Evolutionary conservation across 345 rosid genomes (phyloP), one percentile per base, ranked within the genome.

Genomic region (Reutealis trisperma): DNA sequence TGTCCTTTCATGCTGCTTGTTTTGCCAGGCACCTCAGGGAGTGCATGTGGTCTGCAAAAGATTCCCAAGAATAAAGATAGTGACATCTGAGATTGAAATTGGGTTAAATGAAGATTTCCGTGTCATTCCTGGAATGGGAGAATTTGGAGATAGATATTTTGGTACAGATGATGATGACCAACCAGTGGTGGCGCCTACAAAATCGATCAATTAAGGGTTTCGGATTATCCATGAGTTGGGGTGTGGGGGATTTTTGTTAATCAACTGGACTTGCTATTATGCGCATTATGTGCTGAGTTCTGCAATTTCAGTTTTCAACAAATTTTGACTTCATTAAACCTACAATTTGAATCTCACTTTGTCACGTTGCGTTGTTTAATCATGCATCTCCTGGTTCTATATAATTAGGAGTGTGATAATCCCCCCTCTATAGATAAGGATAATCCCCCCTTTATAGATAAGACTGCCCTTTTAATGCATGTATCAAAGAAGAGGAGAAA

Each of bases 51-150:
- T 96, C 72, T 92, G 99, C 92, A 89, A 88, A 87, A 87, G 83
- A 66, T 92, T 89, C 86, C 99, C 98, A 62, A 90, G 96, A 80
- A 69, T 96, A 70, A 93, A 96, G 94, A 93, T 93, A 47, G 98
- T 93, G 81, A 96, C 99, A n/a, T 96, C 99, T 34, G 97, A 96
- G 91, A 93, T 96, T 21, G 99, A 96, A 57, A 85, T 73, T n/a
- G 97, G 98, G 13, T 78, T 96, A 86, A 96, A 93, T 27, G 86
- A 90, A 81, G 99, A 92, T 84, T 96, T 87, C 83, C 97, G 99
- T 27, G 98, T 95, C 41, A 82, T 95, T 66, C 99, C 99, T 6
- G 99, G 99, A 41, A 92, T 93, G 97, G 99, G 99, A 5, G 99
- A 95, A 85, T 93, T 95, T 71, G 99, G 99, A 74, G 98, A 95